Percentiles rank a stretch among this genome's conserved stretches.
These are phyloP conservation scores for Scenedesmus sp. DNA, from an alignment of 163 green algal species.

Conservation along the genomic window DNA sequence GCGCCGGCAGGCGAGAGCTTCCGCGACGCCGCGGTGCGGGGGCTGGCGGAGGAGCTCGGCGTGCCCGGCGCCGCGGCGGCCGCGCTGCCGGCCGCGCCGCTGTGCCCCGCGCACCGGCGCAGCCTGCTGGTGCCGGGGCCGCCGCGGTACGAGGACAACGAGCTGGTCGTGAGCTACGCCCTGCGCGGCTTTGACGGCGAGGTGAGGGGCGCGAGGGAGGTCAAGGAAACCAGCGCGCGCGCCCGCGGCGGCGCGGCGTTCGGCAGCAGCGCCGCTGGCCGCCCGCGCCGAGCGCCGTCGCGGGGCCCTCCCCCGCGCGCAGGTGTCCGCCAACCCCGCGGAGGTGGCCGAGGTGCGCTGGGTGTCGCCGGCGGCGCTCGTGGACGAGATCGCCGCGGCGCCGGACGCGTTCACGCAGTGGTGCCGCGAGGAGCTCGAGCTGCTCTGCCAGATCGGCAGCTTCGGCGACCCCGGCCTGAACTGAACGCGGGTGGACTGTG, in stretches of 20 bases:
- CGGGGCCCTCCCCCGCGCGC: no score
- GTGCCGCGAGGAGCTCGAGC: slow-evolving; percentile 30
- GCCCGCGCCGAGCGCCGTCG: no score
- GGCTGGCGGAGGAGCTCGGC: slow-evolving; percentile 78
- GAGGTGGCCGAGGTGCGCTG: slow-evolving; percentile 42
- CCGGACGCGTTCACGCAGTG: slow-evolving; percentile 43
- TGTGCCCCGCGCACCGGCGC: slow-evolving; percentile 60
- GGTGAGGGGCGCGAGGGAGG: no score
- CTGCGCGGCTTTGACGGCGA: slow-evolving; percentile 50
- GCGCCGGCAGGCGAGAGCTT: slow-evolving; percentile 61
- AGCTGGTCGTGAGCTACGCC: slow-evolving; percentile 74
- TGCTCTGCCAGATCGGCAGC: slow-evolving; percentile 41
- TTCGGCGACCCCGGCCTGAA: no score
- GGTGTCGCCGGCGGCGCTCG: slow-evolving; percentile 23
- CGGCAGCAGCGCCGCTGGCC: no score
- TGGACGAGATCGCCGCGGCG: slow-evolving; percentile 6
- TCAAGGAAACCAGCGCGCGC: no score
- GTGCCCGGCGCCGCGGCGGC: no score
- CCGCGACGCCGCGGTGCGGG: slow-evolving; percentile 57
- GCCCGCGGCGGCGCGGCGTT: no score
- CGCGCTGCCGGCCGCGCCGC: slow-evolving; percentile 48
- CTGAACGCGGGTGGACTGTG: no score
- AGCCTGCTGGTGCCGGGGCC: slow-evolving; percentile 45
- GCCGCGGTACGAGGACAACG: slow-evolving; percentile 63
- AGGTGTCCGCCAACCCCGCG: slow-evolving; percentile 44